Evolutionary conservation across 2,329 filamentous ascomycete species (phyloP), one percentile per base, ranked within the genome.

Genomic region (Neurospora sp.): DNA sequence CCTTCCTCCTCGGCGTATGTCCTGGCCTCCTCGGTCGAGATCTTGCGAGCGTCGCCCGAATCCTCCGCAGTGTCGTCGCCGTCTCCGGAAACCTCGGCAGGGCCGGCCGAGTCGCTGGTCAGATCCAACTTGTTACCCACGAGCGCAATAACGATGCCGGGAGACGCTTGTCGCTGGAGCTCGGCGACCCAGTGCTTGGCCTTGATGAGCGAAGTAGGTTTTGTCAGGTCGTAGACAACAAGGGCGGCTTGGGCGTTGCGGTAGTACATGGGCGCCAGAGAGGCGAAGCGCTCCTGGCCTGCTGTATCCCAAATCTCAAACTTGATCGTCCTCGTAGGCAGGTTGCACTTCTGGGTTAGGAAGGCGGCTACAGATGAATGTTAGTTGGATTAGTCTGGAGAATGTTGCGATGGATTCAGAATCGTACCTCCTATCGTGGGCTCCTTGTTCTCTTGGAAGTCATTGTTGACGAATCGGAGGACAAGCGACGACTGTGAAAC

Each of bases 361-460:
- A 99, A 99, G 74, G 96, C 96, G 78, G 96, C 96, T 97, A 76
- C 72, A 69, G 66, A 67, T 69, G 67, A n/a, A 2, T 38, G 15
- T 39, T 8, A 37, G 40, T 6, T 17, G 6, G 12, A 17, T 17
- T 62, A 15, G 23, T 62, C 5, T 3, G 1, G 33, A 1, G 10
- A 8, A 10, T 8, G 52, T 62, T 1, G 23, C 11, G 3, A 17
- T 33, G 52, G 28, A 2, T 62, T 62, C 52, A 28, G 23, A 28
- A 68, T 81, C 86, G 74, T 87, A 96, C 93, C 93, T 86, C 96
- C 96, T 82, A 99, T 99, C 74, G 96, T 99, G 72, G 96, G 96
- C 81, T 99, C 96, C 86, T 98, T 98, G 83, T 98, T 98, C 83
- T 98, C 96, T 85, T 99, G 96, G 78, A 99, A 99, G 82, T 98